A percentile compares a stretch with the other conserved stretches of the same genome.
phyloP scores from a whole-genome alignment of 768 basidiomycete genomes.

The Favolaschia claudopus region DNA sequence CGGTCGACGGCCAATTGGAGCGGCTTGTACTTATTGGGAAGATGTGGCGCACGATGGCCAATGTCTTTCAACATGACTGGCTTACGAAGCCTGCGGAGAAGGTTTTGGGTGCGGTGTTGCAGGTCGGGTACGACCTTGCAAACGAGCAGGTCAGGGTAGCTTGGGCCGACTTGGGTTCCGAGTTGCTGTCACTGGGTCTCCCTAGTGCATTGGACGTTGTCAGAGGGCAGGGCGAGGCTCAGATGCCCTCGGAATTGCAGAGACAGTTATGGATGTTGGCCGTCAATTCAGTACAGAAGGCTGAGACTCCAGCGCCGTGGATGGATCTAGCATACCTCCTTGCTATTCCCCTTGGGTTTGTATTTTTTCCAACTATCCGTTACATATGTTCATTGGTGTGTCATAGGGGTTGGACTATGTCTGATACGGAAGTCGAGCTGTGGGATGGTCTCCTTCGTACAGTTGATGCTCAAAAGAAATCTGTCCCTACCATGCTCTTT shows the following conservation, averaged over 20 bases:
- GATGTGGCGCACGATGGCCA: constrained; percentile 61
- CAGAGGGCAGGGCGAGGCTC: constrained; percentile 35
- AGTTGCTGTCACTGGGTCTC: constrained; percentile 51
- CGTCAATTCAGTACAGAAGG: constrained; percentile 41
- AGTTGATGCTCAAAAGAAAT: constrained; percentile 36
- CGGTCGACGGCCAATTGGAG: constrained; percentile 38
- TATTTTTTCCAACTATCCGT: not conserved
- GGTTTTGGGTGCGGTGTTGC: constrained; percentile 55
- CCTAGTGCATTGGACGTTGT: constrained; percentile 47
- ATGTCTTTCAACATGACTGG: constrained; percentile 50
- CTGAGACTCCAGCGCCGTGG: constrained; percentile 41
- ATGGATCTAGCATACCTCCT: constrained; percentile 53
- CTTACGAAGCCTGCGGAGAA: constrained; percentile 53
- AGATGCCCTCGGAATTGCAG: constrained; percentile 37
- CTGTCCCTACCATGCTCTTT: constrained; percentile 29
- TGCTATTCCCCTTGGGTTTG: constrained; percentile 56
- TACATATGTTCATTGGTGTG: constrained; percentile 13
- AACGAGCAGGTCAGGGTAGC: constrained; percentile 44
- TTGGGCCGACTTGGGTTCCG: constrained; percentile 60
- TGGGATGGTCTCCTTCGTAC: constrained; percentile 51
- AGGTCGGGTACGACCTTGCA: constrained; percentile 48
- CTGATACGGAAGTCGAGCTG: constrained; percentile 44
- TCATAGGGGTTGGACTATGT: constrained; percentile 55
- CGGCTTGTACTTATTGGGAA: constrained; percentile 49
- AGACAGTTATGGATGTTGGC: constrained; percentile 59